These are phyloP conservation scores for Chaetomium sp. DNA, from an alignment of 2,329 filamentous ascomycete species.

Conservation along the genomic window DNA sequence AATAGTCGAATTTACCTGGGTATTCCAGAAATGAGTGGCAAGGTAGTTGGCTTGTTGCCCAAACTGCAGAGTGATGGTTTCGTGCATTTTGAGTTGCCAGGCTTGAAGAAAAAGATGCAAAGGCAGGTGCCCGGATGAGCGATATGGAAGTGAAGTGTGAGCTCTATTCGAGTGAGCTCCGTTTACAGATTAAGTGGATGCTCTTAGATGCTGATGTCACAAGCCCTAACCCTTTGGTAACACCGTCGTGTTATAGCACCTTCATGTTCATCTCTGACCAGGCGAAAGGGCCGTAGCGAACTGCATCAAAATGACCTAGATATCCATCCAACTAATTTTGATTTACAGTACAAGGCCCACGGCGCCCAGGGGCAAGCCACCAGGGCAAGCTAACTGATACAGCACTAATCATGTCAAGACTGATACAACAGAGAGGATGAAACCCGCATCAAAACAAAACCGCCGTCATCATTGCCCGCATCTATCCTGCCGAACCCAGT, in stretches of 20 bases:
- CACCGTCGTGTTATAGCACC: no score
- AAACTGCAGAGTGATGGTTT: slow-evolving; percentile 91
- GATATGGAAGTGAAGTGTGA: slow-evolving; percentile 15
- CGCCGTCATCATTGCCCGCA: slow-evolving; percentile 22
- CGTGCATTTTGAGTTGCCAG: slow-evolving; percentile 70
- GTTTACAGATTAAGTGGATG: slow-evolving; percentile 4
- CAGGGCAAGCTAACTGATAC: neutral
- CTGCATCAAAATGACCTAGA: neutral
- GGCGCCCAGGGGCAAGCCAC: no score
- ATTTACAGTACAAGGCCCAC: neutral
- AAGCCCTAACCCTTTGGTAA: slow-evolving; percentile 20
- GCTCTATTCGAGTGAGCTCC: neutral
- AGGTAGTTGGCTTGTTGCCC: slow-evolving; percentile 92
- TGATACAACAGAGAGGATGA: neutral
- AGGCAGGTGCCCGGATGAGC: neutral
- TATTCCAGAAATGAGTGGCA: slow-evolving; percentile 96
- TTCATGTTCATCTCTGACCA: neutral
- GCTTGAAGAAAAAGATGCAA: neutral
- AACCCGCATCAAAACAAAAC: slow-evolving; percentile 13
- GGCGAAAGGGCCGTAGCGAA: neutral
- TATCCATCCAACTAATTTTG: slow-evolving; percentile 2
- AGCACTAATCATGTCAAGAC: neutral
- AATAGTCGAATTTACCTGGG: slow-evolving; percentile 62
- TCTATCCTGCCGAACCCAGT: slow-evolving; percentile 30
- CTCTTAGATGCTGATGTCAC: neutral